Conservation (phyloP, 148 eudicot genomes). For the Persicaria maculosa region DNA sequence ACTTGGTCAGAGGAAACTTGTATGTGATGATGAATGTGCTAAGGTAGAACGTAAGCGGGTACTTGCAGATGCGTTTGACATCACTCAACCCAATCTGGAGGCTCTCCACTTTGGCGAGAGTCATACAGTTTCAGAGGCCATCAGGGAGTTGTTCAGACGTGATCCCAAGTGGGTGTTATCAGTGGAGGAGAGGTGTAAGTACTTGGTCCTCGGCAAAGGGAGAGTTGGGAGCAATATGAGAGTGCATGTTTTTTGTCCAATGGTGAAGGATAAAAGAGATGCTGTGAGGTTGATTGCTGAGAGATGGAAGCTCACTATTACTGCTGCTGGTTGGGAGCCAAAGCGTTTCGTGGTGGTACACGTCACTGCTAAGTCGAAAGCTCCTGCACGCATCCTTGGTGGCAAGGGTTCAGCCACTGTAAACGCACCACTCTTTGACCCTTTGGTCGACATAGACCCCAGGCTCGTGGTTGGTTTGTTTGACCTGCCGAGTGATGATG, state of each 20-base stretch:
- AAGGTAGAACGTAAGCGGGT: slow-evolving; percentile 66
- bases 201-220: slow-evolving; percentile 67
- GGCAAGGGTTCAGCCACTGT: slow-evolving; percentile 38
- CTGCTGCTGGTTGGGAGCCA: slow-evolving; percentile 94
- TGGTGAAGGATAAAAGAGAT: slow-evolving; percentile 84
- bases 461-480: slow-evolving; percentile 78
- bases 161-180: slow-evolving; percentile 89
- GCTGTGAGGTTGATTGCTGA: slow-evolving; percentile 82
- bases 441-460: slow-evolving; percentile 84
- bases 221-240: slow-evolving; percentile 39
- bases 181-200: slow-evolving; percentile 87
- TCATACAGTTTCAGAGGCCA: slow-evolving; percentile 49
- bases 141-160: slow-evolving; percentile 57
- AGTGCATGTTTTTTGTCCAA: slow-evolving; percentile 87
- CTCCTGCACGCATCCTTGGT: slow-evolving; percentile 70
- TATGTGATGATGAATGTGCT: slow-evolving; percentile 87
- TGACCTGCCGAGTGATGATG: slow-evolving; percentile 73
- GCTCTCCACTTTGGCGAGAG: slow-evolving; percentile 71
- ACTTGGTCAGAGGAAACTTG: slow-evolving; percentile 76
- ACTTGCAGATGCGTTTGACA: slow-evolving; percentile 90
- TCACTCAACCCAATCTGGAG: slow-evolving; percentile 55
- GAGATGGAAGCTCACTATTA: slow-evolving; percentile 83
- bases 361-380: slow-evolving; percentile 66
- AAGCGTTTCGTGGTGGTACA: slow-evolving; percentile 71
- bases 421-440: slow-evolving; percentile 52